Percentiles rank a stretch among this genome's conserved stretches.
Evolutionary conservation across 805 yeast genomes (phyloP).

Genomic region (Candida andamanensis): DNA sequence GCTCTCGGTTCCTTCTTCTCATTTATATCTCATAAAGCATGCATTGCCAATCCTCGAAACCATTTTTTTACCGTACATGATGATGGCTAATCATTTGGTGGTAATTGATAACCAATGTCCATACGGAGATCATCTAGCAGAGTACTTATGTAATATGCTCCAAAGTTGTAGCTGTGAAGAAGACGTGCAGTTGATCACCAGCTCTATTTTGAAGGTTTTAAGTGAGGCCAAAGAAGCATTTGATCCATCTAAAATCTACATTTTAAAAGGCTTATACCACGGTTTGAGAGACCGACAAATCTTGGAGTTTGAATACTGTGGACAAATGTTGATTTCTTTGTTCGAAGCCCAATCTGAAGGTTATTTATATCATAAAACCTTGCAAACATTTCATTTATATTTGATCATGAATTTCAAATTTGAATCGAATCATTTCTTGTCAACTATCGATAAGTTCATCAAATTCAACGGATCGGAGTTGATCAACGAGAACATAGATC

Average conservation of each 20-base stretch:
- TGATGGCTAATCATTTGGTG: conserved; percentile 60
- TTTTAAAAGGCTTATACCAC: conserved; percentile 50
- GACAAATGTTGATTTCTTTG: conserved; percentile 18
- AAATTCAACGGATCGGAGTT: conserved; percentile 33
- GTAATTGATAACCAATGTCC: conserved; percentile 44
- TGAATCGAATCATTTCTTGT: conserved; percentile 15
- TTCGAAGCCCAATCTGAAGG: conserved; percentile 44
- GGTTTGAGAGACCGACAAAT: conserved; percentile 38
- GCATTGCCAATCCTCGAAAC: conserved; percentile 41
- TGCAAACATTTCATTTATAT: conserved; percentile 49
- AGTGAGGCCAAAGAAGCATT: conserved; percentile 46
- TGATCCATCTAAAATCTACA: conserved; percentile 66
- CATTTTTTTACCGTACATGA: conserved; percentile 52
- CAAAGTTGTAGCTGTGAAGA: conserved; percentile 18
- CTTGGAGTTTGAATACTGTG: conserved; percentile 21
- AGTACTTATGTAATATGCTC: conserved; percentile 40
- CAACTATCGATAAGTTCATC: conserved; percentile 30
- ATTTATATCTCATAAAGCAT: conserved; percentile 33
- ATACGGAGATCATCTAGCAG: conserved; percentile 49
- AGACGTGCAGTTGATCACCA: conserved; percentile 20
- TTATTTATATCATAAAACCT: conserved; percentile 43
- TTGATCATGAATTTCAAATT: conserved; percentile 37
- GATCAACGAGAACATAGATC: conserved; percentile 13
- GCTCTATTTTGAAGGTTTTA: conserved; percentile 39
- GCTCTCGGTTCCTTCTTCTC: conserved; percentile 43